Percentiles rank a stretch among this genome's conserved stretches.
Evolutionary conservation across 129 eudicot species (phyloP).

Genomic region (Artemisia argyi): DNA sequence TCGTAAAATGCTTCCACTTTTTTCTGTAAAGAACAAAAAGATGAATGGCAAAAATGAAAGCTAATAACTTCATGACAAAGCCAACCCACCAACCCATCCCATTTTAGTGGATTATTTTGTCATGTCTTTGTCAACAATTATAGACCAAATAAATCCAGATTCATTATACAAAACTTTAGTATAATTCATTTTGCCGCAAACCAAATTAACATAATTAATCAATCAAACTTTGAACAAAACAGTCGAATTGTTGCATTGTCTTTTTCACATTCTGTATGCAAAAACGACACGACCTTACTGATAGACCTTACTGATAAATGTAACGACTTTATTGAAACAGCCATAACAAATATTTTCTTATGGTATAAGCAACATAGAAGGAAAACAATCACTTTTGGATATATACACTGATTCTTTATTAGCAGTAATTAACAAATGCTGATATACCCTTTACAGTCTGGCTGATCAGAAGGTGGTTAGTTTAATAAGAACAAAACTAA

Average conservation of each 20-base stretch:
- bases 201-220: too few species aligned
- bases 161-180: too few species aligned
- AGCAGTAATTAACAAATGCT: neutral
- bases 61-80: conserved; percentile 53
- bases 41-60: conserved; percentile 10
- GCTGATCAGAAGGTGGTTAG: conserved; percentile 2
- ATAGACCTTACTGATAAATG: too few species aligned
- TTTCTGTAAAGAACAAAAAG: neutral
- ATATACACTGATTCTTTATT: conserved; percentile 4
- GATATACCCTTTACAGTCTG: conserved; percentile 36
- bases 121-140: conserved; percentile 15
- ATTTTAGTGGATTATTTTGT: conserved; percentile 30
- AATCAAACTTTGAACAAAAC: too few species aligned
- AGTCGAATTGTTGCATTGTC: too few species aligned
- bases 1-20: neutral
- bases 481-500: neutral
- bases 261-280: too few species aligned
- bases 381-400: conserved; percentile 11
- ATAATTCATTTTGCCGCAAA: too few species aligned
- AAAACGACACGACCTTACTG: too few species aligned
- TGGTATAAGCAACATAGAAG: conserved; percentile 4
- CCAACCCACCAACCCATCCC: conserved; percentile 50
- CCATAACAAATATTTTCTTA: too few species aligned
- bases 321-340: too few species aligned
- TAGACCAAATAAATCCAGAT: too few species aligned